Evolutionary conservation across 1,284 basidiomycete species (phyloP).

Genomic region (Microbotryum scabiosae): DNA sequence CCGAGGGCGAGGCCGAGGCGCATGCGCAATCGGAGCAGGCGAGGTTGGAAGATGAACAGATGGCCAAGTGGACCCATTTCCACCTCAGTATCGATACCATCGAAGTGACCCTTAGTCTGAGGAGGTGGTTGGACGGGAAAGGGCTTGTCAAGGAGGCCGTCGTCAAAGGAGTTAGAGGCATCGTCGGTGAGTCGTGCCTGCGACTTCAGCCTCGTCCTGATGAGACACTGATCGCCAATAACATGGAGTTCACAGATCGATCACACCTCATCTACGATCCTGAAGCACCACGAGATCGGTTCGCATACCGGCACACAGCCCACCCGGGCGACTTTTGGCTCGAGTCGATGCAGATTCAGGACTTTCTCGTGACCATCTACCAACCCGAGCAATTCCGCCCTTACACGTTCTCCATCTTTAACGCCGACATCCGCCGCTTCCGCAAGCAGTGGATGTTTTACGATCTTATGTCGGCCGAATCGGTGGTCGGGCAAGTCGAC

Average conservation of each 20-base stretch:
- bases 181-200: slow-evolving; percentile 56
- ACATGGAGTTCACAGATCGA: slow-evolving; percentile 54
- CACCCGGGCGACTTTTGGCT: slow-evolving; percentile 84
- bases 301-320: slow-evolving; percentile 64
- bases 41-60: slow-evolving; percentile 5
- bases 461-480: slow-evolving; percentile 60
- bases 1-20: slow-evolving; percentile 3
- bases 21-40: slow-evolving; percentile 19
- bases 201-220: neutral
- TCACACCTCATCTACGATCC: slow-evolving; percentile 70
- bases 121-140: slow-evolving; percentile 91
- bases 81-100: slow-evolving; percentile 88
- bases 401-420: slow-evolving; percentile 90
- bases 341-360: slow-evolving; percentile 79
- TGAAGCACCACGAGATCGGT: slow-evolving; percentile 65
- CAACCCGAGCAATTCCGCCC: slow-evolving; percentile 89
- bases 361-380: slow-evolving; percentile 87
- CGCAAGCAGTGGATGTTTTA: slow-evolving; percentile 91
- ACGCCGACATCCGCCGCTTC: slow-evolving; percentile 75
- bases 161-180: slow-evolving; percentile 86
- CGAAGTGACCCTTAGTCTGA: slow-evolving; percentile 89
- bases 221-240: neutral
- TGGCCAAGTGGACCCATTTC: slow-evolving; percentile 69
- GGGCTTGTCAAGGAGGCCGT: slow-evolving; percentile 85
- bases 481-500: slow-evolving; percentile 93